Conservation (phyloP, 306 rosid species). For the Casuarina glauca region DNA sequence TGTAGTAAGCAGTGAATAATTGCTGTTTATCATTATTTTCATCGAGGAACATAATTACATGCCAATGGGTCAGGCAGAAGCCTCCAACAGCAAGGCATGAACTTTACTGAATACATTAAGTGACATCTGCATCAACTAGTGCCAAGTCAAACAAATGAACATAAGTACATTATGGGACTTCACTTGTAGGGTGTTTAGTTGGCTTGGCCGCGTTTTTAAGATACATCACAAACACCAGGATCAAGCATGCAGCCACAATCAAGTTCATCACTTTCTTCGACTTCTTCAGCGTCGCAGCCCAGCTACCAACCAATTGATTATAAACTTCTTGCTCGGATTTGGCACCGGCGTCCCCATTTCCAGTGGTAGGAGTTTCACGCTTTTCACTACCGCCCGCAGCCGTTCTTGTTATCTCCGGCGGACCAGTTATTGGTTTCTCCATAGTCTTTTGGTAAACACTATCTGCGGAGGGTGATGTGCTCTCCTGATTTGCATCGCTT, state of each 20-base stretch:
- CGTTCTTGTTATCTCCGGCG: neutral
- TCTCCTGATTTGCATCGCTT: neutral
- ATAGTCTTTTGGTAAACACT: neutral
- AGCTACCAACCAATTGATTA: slow-evolving; percentile 4
- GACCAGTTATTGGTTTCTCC: neutral
- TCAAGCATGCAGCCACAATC: slow-evolving; percentile 33
- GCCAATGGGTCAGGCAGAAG: too few species aligned
- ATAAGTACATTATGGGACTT: neutral
- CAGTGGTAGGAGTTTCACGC: too few species aligned
- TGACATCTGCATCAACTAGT: too few species aligned
- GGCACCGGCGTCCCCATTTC: neutral
- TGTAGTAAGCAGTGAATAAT: too few species aligned
- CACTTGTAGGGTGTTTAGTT: neutral
- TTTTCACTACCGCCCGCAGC: neutral
- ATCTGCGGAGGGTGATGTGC: neutral
- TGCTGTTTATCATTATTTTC: too few species aligned
- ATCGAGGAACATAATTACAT: too few species aligned
- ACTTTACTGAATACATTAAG: too few species aligned
- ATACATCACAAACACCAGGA: slow-evolving; percentile 39
- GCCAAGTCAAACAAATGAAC: too few species aligned
- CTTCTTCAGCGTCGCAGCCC: slow-evolving; percentile 36
- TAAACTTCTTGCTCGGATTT: slow-evolving; percentile 10
- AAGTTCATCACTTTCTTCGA: slow-evolving; percentile 33
- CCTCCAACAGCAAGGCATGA: too few species aligned
- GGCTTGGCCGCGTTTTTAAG: slow-evolving; percentile 25